Evolutionary conservation across 2,329 filamentous ascomycete genomes (phyloP), one percentile per base, ranked within the genome.

Genomic region (Cryphonectria nitschkei): DNA sequence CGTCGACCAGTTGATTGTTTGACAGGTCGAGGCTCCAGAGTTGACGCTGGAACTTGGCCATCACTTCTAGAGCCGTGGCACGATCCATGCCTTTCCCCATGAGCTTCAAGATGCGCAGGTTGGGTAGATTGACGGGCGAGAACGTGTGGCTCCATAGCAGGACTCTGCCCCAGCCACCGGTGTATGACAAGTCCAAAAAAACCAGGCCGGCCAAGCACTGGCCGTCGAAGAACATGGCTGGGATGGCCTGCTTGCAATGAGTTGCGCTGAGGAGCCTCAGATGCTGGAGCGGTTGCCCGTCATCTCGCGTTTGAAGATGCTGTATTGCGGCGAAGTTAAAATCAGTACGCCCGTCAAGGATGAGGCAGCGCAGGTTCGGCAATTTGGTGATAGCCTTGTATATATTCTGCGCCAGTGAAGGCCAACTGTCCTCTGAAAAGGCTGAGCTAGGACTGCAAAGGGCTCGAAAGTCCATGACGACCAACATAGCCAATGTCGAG

Each of bases 21-120:
- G 82, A 80, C 0, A 90, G 65, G 72, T 90, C 87, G 5, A 90
- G 75, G 74, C 88, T 88, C 88, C 88, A 90, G 14, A 90, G 76
- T 39, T 81, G 83, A 14, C 71, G 71, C 5, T 73, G 70, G 64
- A 82, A 82, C 6, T 76, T 73, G 70, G 76, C 73, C 75, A 86
- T 74, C 56, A 83, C 73, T 3, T 76, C 58, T 0, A 78, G 69
- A 2, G 81, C 77, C 2, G 79, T 77, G 1, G 69, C 68, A 70
- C 87, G 82, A 32, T 84, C 82, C 32, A 90, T 74, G 70, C 85
- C 82, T 32, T 85, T 81, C 1, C 82, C 80, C 63, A 81, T 79
- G 0, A 84, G 77, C 74, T 88, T 90, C 37, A 90, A 76, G 3
- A 90, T 79, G 3, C 85, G 83, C 11, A 90, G 80, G 62, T 80